Conservation (phyloP, 345 rosid species). For the thale cress (Arabidopsis thaliana) region TAIR10.1 NC_003076.8:3285501-3286000, state of each 20-base stretch:
- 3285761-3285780: constrained; percentile 59
- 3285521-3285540: background rate
- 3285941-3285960: constrained; percentile 77
- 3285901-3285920: constrained; percentile 72
- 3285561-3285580: background rate
- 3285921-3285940: constrained; percentile 68
- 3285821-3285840: constrained; percentile 84
- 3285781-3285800: constrained; percentile 89
- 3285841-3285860: constrained; percentile 92
- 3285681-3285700: background rate
- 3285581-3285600: background rate
- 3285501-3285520: constrained; percentile 64
- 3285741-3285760: background rate
- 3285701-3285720: constrained; percentile 15
- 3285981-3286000: constrained; percentile 96
- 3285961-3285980: constrained; percentile 78
- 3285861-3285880: constrained; percentile 98
- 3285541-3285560: constrained; percentile 30
- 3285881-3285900: constrained; percentile 91
- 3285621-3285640: background rate
- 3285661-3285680: constrained; percentile 28
- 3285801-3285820: constrained; percentile 96
- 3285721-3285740: background rate
- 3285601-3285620: background rate
- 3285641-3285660: constrained; percentile 16